Percentiles rank a stretch among this genome's conserved stretches.
phyloP scores from a whole-genome alignment of 1,139 yeast species.

The Pichia norvegensis region DNA sequence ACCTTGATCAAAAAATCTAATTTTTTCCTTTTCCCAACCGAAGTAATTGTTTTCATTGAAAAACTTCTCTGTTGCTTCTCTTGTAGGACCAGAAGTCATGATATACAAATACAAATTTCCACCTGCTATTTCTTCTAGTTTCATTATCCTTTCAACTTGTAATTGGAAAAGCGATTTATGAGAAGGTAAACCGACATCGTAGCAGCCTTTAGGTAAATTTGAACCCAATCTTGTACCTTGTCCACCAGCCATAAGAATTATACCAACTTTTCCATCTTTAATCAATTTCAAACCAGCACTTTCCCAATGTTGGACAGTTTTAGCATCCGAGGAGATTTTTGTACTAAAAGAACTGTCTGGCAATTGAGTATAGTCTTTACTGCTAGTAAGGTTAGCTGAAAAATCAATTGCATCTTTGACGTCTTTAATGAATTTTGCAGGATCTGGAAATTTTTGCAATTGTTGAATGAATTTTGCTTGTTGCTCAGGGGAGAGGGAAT shows the following conservation, averaged over 20 bases:
- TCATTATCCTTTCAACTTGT: slow-evolving; percentile 78
- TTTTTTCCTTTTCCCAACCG: slow-evolving; percentile 54
- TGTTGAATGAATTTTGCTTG: slow-evolving; percentile 33
- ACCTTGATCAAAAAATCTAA: slow-evolving; percentile 87
- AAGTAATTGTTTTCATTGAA: slow-evolving; percentile 57
- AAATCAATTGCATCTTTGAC: slow-evolving; percentile 43
- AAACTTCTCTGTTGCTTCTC: slow-evolving; percentile 64
- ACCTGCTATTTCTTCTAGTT: slow-evolving; percentile 45
- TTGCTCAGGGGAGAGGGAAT: slow-evolving; percentile 30
- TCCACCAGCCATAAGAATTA: slow-evolving; percentile 93
- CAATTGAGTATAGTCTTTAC: slow-evolving; percentile 41
- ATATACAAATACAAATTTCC: slow-evolving; percentile 69
- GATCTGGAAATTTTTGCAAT: slow-evolving; percentile 37
- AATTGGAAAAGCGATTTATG: slow-evolving; percentile 78
- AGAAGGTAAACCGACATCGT: slow-evolving; percentile 78
- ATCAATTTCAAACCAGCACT: slow-evolving; percentile 62
- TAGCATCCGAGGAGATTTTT: slow-evolving; percentile 34
- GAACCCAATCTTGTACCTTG: slow-evolving; percentile 96
- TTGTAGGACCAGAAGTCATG: slow-evolving; percentile 93
- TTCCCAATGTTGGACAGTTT: slow-evolving; percentile 40
- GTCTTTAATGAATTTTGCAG: slow-evolving; percentile 34
- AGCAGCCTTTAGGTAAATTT: slow-evolving; percentile 87
- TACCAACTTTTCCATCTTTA: slow-evolving; percentile 68
- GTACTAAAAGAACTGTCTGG: slow-evolving; percentile 44
- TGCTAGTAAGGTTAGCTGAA: slow-evolving; percentile 28